Evolutionary conservation across 179 eudicot species (phyloP).

Genomic region (Silene vulgaris): DNA sequence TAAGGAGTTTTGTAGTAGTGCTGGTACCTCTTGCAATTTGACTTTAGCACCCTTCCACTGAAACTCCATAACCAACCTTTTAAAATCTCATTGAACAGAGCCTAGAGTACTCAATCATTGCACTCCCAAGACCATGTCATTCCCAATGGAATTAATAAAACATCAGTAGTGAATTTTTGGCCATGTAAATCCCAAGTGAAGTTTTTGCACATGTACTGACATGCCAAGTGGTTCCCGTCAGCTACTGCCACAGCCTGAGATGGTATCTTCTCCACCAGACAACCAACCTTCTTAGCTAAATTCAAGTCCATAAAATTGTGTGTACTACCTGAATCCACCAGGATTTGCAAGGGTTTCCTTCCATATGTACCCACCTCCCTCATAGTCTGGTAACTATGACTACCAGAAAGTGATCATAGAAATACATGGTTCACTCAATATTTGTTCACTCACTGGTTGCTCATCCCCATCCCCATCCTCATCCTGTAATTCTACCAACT

Average conservation of each 20-base stretch:
- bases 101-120: background rate
- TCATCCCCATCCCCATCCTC: background rate
- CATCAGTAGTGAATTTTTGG: background rate
- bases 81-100: background rate
- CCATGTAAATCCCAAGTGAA: background rate
- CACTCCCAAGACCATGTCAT: constrained; percentile 9
- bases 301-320: background rate
- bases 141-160: background rate
- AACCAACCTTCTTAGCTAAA: no score
- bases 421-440: background rate
- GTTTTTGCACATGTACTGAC: background rate
- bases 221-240: no score
- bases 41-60: no score
- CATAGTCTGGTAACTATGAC: background rate
- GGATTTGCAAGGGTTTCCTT: background rate
- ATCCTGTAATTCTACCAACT: background rate
- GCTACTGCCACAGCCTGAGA: background rate
- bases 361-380: background rate
- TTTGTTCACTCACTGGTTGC: no score
- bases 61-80: background rate
- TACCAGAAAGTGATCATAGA: background rate
- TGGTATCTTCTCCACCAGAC: no score
- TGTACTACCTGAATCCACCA: constrained; percentile 3
- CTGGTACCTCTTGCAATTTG: no score
- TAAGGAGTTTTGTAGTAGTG: no score